Percentiles rank a stretch among this genome's conserved stretches.
These are phyloP conservation scores for Chalciporus sp. DNA, from an alignment of 1,284 basidiomycete species.

Conservation along the genomic window DNA sequence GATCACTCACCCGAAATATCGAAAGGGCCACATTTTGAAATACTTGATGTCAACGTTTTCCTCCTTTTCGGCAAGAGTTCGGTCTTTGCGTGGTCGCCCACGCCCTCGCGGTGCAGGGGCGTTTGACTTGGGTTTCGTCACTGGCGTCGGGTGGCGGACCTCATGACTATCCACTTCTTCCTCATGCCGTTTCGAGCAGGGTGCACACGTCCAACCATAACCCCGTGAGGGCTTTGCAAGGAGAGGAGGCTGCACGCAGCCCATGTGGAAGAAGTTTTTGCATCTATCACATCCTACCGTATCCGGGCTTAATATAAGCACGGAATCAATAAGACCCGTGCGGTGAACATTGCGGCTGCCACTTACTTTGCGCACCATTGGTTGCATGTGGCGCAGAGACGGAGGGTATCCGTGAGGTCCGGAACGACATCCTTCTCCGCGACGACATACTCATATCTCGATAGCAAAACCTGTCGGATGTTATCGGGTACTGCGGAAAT, in stretches of 20 bases:
- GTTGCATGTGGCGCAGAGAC: constrained; percentile 84
- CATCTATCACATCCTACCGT: constrained; percentile 94
- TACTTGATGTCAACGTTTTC: constrained; percentile 78
- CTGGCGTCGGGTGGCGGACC: constrained; percentile 55
- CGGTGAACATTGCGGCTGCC: constrained; percentile 10
- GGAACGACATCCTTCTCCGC: constrained; percentile 91
- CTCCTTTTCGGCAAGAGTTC: constrained; percentile 66
- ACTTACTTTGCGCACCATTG: constrained; percentile 88
- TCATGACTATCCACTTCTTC: constrained; percentile 83
- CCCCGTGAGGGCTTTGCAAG: constrained; percentile 94
- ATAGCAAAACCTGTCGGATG: constrained; percentile 74
- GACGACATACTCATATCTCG: constrained; percentile 93
- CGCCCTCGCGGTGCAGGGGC: constrained; percentile 66
- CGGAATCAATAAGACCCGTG: constrained; percentile 31
- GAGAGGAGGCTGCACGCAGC: constrained; percentile 92
- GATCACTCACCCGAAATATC: constrained; percentile 87
- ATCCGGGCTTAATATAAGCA: constrained; percentile 62
- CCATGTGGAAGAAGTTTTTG: constrained; percentile 95
- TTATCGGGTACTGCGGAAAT: constrained; percentile 69
- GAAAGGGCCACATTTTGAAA: constrained; percentile 94
- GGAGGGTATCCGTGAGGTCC: constrained; percentile 86
- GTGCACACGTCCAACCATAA: constrained; percentile 97
- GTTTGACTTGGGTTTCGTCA: constrained; percentile 64
- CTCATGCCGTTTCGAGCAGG: constrained; percentile 87
- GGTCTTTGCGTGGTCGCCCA: constrained; percentile 75